Evolutionary conservation across 176 grass and related monocot species (phyloP).

Genomic region (Coix lacrymajobi): DNA sequence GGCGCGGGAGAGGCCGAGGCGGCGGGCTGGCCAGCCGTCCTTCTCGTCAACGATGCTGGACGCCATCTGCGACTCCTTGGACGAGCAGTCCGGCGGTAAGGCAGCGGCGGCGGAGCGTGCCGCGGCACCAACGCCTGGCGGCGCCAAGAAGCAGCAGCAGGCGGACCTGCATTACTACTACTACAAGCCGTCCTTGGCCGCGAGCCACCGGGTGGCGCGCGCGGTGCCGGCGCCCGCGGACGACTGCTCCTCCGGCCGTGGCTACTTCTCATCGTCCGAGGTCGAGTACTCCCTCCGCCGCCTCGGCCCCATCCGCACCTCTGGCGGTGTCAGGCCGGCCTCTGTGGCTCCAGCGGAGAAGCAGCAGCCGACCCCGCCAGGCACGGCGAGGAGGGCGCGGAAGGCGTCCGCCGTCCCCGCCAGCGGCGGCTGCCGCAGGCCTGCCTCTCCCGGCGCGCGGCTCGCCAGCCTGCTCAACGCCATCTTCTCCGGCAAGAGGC

Average conservation of each 20-base stretch:
- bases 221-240: constrained; percentile 15
- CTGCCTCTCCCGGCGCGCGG: constrained; percentile 69
- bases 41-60: constrained; percentile 94
- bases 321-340: neutral
- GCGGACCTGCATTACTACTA: constrained; percentile 10
- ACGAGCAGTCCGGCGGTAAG: constrained; percentile 39
- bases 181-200: constrained; percentile 28
- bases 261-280: constrained; percentile 86
- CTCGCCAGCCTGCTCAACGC: constrained; percentile 67
- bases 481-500: constrained; percentile 52
- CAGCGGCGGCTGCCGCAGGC: constrained; percentile 31
- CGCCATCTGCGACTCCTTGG: constrained; percentile 88
- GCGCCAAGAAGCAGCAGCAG: constrained; percentile 21
- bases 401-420: constrained; percentile 26
- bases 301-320: constrained; percentile 40
- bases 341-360: neutral
- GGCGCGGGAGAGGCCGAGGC: constrained; percentile 24
- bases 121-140: neutral
- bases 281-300: constrained; percentile 49
- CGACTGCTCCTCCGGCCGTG: constrained; percentile 52
- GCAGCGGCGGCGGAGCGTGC: neutral
- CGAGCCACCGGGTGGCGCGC: constrained; percentile 19
- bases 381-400: constrained; percentile 37
- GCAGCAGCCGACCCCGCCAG: neutral
- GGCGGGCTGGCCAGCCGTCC: constrained; percentile 51